A percentile compares a stretch with the other conserved stretches of the same genome.
These are phyloP conservation scores for Ophiostoma ulmi DNA, from an alignment of 2,329 filamentous ascomycete species.

Conservation along the genomic window DNA sequence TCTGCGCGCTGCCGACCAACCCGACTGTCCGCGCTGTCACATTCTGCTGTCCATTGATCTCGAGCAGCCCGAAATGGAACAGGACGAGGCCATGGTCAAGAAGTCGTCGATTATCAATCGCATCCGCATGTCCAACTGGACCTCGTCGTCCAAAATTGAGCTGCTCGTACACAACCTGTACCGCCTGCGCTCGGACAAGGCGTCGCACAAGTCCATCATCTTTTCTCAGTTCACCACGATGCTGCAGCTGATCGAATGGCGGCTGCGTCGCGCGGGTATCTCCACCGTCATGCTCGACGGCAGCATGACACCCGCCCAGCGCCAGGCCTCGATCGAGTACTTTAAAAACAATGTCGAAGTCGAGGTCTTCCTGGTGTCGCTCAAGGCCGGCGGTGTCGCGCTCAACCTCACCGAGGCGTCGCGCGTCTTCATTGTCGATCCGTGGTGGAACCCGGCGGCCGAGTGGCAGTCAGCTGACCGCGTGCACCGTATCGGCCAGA, in stretches of 20 bases:
- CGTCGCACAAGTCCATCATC: slow-evolving; percentile 93
- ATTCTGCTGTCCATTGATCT: slow-evolving; percentile 86
- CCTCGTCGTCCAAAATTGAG: slow-evolving; percentile 96
- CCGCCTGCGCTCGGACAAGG: slow-evolving; percentile 83
- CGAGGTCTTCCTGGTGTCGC: slow-evolving; percentile 90
- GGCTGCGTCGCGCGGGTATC: slow-evolving; percentile 90
- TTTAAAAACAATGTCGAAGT: slow-evolving; percentile 95
- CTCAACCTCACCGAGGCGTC: slow-evolving; percentile 93
- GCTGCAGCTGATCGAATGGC: slow-evolving; percentile 96
- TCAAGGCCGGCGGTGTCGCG: slow-evolving; percentile 94
- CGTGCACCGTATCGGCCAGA: slow-evolving; percentile 92
- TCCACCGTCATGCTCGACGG: slow-evolving; percentile 98
- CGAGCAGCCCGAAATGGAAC: slow-evolving; percentile 91
- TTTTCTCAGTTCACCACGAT: slow-evolving; percentile 97
- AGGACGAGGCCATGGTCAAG: slow-evolving; percentile 80
- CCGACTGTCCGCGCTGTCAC: slow-evolving; percentile 86
- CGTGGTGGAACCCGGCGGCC: slow-evolving; percentile 99
- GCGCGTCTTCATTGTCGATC: slow-evolving; percentile 91
- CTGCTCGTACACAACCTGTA: slow-evolving; percentile 91
- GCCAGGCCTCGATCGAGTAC: slow-evolving; percentile 88
- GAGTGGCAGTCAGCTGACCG: slow-evolving; percentile 97
- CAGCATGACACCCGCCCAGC: slow-evolving; percentile 90
- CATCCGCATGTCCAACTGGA: slow-evolving; percentile 99
- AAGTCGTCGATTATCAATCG: slow-evolving; percentile 97
- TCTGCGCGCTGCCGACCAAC: slow-evolving; percentile 68